phyloP scores from a whole-genome alignment of 495 filamentous ascomycete species.

The Poronia punctata region DNA sequence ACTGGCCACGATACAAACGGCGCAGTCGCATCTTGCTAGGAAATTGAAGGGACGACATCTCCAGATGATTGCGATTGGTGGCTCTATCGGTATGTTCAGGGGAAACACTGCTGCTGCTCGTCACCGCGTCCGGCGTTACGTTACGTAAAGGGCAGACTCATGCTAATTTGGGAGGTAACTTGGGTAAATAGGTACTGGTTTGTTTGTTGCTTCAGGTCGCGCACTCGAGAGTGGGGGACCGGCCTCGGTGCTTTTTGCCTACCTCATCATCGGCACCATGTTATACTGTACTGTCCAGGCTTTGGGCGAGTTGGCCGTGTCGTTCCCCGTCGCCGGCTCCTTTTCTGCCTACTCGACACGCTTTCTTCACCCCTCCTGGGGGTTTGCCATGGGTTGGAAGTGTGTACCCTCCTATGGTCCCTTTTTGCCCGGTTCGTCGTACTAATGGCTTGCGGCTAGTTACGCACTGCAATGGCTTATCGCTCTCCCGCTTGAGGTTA shows the following conservation, averaged over 20 bases:
- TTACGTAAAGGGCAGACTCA: too few relatives aligned
- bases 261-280: constrained; percentile 78
- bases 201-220: constrained; percentile 82
- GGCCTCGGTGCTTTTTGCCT: constrained; percentile 76
- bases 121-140: too few relatives aligned
- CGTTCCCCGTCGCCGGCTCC: constrained; percentile 86
- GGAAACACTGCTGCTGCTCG: too few relatives aligned
- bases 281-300: constrained; percentile 88
- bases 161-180: too few relatives aligned
- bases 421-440: not conserved
- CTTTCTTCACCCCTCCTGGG: constrained; percentile 92
- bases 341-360: constrained; percentile 90
- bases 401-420: constrained; percentile 30
- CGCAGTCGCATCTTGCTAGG: constrained; percentile 67
- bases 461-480: constrained; percentile 94
- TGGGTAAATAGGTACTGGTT: constrained; percentile 61
- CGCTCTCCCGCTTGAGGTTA: constrained; percentile 82
- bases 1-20: constrained; percentile 65
- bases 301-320: constrained; percentile 84
- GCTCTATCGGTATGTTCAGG: constrained; percentile 82
- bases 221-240: constrained; percentile 77
- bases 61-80: constrained; percentile 96
- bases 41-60: constrained; percentile 77
- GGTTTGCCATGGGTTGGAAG: constrained; percentile 98
- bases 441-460: constrained; percentile 25